A percentile compares a stretch with the other conserved stretches of the same genome.
Conservation (phyloP, 345 rosid genomes). For the Corchorus capsularis region DNA sequence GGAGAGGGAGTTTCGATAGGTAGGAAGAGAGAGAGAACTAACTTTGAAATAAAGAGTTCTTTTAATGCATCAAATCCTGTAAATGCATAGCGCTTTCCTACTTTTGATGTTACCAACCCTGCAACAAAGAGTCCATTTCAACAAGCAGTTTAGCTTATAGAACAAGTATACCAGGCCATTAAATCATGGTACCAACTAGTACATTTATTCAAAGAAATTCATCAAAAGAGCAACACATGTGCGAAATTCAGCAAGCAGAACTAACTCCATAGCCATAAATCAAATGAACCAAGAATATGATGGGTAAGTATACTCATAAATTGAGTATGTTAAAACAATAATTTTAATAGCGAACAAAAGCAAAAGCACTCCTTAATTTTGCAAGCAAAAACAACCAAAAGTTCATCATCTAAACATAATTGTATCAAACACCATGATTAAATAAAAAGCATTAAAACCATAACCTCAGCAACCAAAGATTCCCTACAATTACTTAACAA, state of each 20-base stretch:
- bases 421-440: not conserved
- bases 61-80: constrained; percentile 84
- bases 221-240: not conserved
- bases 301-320: not conserved
- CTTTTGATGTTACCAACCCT: constrained; percentile 95
- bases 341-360: not conserved
- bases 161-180: not conserved
- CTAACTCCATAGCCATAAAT: not conserved
- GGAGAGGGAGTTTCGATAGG: not conserved
- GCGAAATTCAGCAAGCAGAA: not conserved
- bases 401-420: constrained; percentile 4
- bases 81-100: constrained; percentile 90
- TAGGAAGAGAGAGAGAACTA: constrained; percentile 14
- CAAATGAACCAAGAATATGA: not conserved
- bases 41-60: constrained; percentile 81
- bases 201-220: not conserved
- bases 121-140: constrained; percentile 26
- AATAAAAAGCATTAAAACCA: not conserved
- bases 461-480: constrained; percentile 6
- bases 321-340: not conserved
- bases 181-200: not conserved
- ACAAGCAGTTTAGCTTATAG: not conserved
- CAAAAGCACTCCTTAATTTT: not conserved
- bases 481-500: not conserved
- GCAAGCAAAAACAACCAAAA: not conserved